phyloP scores from a whole-genome alignment of 441 rosid species.

The Eruca vesicaria region DNA sequence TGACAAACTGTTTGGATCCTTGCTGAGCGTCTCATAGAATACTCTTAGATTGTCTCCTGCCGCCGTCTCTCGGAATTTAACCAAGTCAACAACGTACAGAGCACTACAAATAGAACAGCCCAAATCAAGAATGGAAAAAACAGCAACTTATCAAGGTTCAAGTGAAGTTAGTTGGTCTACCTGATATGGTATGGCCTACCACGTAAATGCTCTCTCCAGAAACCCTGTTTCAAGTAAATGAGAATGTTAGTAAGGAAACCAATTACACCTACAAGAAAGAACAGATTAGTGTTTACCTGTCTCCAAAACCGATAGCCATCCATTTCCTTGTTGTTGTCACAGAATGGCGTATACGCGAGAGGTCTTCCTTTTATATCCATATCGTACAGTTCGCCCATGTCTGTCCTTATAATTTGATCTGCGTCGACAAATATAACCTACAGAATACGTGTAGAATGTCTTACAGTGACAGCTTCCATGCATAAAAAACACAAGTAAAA shows the following conservation, averaged over 20 bases:
- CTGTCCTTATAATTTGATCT: conserved; percentile 93
- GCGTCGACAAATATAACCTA: conserved; percentile 99
- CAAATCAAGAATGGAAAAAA: conserved; percentile 29
- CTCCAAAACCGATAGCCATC: conserved; percentile 99
- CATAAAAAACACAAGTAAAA: conserved; percentile 13
- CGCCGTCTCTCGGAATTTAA: conserved; percentile 89
- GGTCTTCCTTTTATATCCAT: conserved; percentile 98
- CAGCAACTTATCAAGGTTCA: background rate
- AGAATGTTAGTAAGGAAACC: conserved; percentile 24
- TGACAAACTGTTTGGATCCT: conserved; percentile 97
- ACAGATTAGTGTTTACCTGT: conserved; percentile 51
- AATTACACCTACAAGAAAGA: background rate
- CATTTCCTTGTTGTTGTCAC: conserved; percentile 98
- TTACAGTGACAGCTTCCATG: conserved; percentile 8
- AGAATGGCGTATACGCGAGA: conserved; percentile 98
- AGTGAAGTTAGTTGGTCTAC: conserved; percentile 40
- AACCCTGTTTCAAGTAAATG: conserved; percentile 59
- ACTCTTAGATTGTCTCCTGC: conserved; percentile 98
- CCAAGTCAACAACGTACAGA: conserved; percentile 91
- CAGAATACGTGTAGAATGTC: conserved; percentile 18
- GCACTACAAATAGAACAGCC: conserved; percentile 59
- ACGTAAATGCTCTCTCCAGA: conserved; percentile 96
- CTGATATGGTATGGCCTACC: conserved; percentile 96
- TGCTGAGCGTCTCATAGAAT: conserved; percentile 96
- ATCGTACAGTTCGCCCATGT: conserved; percentile 98